Evolutionary conservation across 2,329 filamentous ascomycete genomes (phyloP), one percentile per base, ranked within the genome.

Genomic region (Penicillium sp.): DNA sequence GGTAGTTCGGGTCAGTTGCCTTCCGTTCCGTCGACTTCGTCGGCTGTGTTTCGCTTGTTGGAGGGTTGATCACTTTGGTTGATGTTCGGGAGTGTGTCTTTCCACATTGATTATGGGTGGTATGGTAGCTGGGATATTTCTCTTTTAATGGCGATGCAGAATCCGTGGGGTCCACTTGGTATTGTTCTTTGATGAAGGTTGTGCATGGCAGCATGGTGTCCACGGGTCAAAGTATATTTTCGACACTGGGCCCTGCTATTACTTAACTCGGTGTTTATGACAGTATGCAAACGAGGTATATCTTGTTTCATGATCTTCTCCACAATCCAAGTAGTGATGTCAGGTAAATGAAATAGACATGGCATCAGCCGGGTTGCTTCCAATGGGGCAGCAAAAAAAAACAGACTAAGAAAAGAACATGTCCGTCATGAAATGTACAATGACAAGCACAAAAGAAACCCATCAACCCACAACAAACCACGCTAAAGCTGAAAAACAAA

Each of bases 381-480:
- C n/a, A n/a, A n/a, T n/a, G n/a, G n/a, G n/a, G n/a, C n/a, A n/a
- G n/a, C n/a, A n/a, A n/a, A n/a, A n/a, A n/a, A n/a, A n/a, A n/a
- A n/a, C n/a, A n/a, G n/a, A n/a, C n/a, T n/a, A n/a, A n/a, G n/a
- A n/a, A n/a, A n/a, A n/a, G n/a, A n/a, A n/a, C n/a, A n/a, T n/a
- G n/a, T n/a, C n/a, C n/a, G 49, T 58, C 63, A 61, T 65, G 62
- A 63, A 53, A 65, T 70, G 33, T 69, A 69, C 67, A 68, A 45
- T 45, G n/a, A 38, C 13, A 47, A 19, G 22, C 22, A 22, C 22
- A 13, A 35, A 35, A 42, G 38, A 28, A 53, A 9, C n/a, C 33
- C 22, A n/a, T 37, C 35, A 38, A 40, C 51, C 22, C 19, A 35
- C 35, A 38, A 40, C 33, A 3, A 40, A 53, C 19, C 22, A 26